phyloP scores from a whole-genome alignment of 2,329 filamentous ascomycete genomes.

The Colletotrichum eremochloae region DNA sequence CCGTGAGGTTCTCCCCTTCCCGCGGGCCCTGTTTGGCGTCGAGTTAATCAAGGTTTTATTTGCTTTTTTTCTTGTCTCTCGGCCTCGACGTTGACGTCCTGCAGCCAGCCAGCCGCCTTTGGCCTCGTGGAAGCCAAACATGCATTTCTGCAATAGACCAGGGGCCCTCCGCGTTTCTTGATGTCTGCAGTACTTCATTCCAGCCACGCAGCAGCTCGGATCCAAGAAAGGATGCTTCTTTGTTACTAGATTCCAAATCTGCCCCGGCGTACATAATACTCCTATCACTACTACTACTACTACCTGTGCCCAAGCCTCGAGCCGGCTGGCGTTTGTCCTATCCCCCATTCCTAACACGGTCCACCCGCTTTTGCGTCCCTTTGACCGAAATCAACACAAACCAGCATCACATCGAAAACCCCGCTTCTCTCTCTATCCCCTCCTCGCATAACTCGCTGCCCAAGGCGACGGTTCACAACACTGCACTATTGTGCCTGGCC shows the following conservation, averaged over 20 bases:
- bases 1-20: not conserved
- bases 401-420: not conserved
- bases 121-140: conserved; percentile 35
- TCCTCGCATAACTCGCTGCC: not conserved
- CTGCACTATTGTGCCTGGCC: not conserved
- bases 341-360: not conserved
- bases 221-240: conserved; percentile 6
- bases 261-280: not conserved
- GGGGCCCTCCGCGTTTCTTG: conserved; percentile 15
- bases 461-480: not conserved
- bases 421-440: not conserved
- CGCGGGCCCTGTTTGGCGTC: conserved; percentile 9
- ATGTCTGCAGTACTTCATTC: not conserved
- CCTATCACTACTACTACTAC: not conserved
- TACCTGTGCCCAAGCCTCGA: not conserved
- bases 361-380: not conserved
- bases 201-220: not conserved
- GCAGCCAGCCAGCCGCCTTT: conserved; percentile 9
- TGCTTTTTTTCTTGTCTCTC: not conserved
- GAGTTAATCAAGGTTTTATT: not conserved
- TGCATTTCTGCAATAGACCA: conserved; percentile 4
- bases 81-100: conserved; percentile 13
- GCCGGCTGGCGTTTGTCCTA: not conserved
- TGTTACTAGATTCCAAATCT: not conserved
- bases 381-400: conserved; percentile 3